Percentiles rank a stretch among this genome's conserved stretches.
Evolutionary conservation across 2,329 filamentous ascomycete species (phyloP).

Genomic region (Diplodia seriata): DNA sequence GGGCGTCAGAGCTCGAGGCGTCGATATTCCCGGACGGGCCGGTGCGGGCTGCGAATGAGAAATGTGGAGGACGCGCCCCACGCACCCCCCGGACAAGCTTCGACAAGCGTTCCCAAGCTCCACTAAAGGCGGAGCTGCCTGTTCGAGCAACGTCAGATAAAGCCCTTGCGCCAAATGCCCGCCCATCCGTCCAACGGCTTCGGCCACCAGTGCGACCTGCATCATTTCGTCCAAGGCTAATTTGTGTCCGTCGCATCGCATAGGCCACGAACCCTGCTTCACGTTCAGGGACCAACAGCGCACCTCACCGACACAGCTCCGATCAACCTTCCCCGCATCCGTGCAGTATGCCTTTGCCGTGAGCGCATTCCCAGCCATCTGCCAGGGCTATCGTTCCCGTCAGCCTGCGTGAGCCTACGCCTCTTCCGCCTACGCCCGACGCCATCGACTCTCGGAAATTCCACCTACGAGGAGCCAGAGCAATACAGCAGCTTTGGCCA

Average conservation of each 20-base stretch:
- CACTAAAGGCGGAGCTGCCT: conserved; percentile 13
- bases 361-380: neutral
- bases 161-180: neutral
- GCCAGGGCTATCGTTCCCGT: neutral
- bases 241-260: neutral
- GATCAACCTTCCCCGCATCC: neutral
- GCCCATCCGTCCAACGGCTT: neutral
- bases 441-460: conserved; percentile 4
- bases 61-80: conserved; percentile 4
- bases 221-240: neutral
- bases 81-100: conserved; percentile 21
- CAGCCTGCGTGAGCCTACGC: neutral
- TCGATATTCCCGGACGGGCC: neutral
- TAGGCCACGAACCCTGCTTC: neutral
- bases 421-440: neutral
- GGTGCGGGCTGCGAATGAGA: conserved; percentile 2
- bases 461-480: conserved; percentile 17
- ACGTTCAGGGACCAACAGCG: neutral
- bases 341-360: neutral
- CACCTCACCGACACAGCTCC: no score
- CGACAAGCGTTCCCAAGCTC: conserved; percentile 23
- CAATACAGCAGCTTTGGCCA: neutral
- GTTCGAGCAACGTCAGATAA: conserved; percentile 1
- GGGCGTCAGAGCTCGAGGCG: neutral
- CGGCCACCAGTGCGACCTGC: neutral